Percentiles rank a stretch among this genome's conserved stretches.
phyloP scores from a whole-genome alignment of 768 basidiomycete species.

The Suillus placidus region DNA sequence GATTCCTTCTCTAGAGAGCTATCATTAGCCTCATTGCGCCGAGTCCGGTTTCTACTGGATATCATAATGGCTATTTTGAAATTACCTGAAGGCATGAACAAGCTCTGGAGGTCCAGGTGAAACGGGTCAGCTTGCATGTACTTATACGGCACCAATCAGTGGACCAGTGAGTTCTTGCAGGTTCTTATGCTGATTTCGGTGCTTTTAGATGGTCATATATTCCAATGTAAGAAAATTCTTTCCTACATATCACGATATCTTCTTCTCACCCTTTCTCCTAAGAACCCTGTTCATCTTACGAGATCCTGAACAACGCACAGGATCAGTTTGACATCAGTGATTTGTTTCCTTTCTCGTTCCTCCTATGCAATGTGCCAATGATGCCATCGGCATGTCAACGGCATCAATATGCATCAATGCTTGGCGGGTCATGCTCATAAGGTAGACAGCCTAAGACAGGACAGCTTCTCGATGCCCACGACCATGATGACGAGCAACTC shows the following conservation, averaged over 20 bases:
- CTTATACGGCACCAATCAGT: not conserved
- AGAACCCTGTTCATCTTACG: not conserved
- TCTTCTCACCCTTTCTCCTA: not conserved
- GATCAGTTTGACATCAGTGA: not conserved
- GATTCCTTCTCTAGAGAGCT: not conserved
- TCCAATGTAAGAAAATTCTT: not conserved
- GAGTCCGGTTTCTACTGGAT: not conserved
- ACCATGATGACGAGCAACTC: not conserved
- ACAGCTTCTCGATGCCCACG: not conserved
- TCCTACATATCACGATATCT: not conserved
- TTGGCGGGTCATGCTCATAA: not conserved
- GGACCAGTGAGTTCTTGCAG: not conserved
- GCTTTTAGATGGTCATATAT: not conserved
- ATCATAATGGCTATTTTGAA: not conserved
- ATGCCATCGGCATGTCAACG: not conserved
- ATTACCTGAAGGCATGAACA: not conserved
- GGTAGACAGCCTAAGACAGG: not conserved
- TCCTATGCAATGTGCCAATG: not conserved
- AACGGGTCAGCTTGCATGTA: not conserved
- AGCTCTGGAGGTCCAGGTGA: not conserved
- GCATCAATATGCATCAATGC: not conserved
- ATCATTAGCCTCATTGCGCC: not conserved
- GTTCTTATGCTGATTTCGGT: not conserved
- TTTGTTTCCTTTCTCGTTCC: not conserved
- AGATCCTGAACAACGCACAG: not conserved